Percentiles rank a stretch among this genome's conserved stretches.
Conservation (phyloP, 345 rosid species). For the Syzygium aqueum region DNA sequence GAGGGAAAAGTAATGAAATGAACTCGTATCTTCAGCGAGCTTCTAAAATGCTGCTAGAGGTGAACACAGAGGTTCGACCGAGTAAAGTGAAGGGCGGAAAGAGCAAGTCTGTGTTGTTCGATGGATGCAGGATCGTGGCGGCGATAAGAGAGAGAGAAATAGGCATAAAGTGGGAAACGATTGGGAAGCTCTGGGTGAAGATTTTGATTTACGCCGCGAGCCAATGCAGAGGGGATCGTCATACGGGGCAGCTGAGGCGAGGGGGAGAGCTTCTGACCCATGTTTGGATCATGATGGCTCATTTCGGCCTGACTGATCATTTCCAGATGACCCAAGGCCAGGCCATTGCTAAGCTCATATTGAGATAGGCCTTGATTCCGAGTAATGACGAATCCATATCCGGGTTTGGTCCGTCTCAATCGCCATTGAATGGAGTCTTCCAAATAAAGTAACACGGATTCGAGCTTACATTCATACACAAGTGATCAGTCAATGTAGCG, state of each 20-base stretch:
- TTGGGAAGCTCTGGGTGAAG: conserved; percentile 11
- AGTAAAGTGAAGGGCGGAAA: not conserved
- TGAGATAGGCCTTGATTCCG: not conserved
- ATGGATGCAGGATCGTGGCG: conserved; percentile 9
- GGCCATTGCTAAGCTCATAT: conserved; percentile 24
- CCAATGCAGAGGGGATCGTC: conserved; percentile 15
- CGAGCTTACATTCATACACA: not conserved
- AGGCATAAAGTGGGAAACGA: not conserved
- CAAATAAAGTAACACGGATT: not conserved
- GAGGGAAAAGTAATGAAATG: too few relatives aligned
- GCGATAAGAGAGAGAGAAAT: not conserved
- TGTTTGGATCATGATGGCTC: conserved; percentile 48
- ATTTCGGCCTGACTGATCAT: conserved; percentile 47
- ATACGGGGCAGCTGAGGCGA: conserved; percentile 31
- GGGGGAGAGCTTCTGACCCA: conserved; percentile 51
- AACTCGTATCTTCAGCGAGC: not conserved
- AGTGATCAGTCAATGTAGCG: not conserved
- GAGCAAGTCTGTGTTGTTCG: too few relatives aligned
- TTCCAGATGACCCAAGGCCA: conserved; percentile 24
- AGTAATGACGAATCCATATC: not conserved
- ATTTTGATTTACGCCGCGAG: conserved; percentile 5
- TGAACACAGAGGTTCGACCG: not conserved
- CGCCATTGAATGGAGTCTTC: not conserved
- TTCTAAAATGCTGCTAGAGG: not conserved
- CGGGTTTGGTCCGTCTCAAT: not conserved